Percentiles rank a stretch among this genome's conserved stretches.
Evolutionary conservation across 805 yeast genomes (phyloP).

Genomic region (Nakazawaea anatomiae): DNA sequence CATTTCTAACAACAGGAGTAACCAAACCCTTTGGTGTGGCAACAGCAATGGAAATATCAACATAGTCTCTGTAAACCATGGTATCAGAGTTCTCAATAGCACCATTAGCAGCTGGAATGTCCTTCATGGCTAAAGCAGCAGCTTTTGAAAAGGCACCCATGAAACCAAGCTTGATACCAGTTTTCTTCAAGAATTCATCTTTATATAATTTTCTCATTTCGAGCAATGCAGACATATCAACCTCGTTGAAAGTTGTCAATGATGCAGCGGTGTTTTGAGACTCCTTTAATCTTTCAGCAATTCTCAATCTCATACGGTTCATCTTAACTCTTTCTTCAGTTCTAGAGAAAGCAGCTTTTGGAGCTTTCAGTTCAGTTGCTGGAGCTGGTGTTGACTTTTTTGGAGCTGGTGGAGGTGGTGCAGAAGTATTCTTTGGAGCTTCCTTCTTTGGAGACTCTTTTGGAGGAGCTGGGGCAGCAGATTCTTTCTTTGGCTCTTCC

Average conservation of each 20-base stretch:
- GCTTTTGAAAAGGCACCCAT: conserved; percentile 99
- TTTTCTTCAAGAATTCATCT: conserved; percentile 91
- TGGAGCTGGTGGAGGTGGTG: conserved; percentile 9
- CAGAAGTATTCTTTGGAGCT: conserved; percentile 15
- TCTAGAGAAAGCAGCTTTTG: conserved; percentile 62
- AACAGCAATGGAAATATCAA: conserved; percentile 93
- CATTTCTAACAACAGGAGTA: conserved; percentile 96
- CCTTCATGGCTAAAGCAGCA: conserved; percentile 85
- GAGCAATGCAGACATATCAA: conserved; percentile 88
- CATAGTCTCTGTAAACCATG: conserved; percentile 92
- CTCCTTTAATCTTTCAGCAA: conserved; percentile 98
- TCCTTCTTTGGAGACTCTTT: conserved; percentile 17
- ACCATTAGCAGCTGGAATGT: conserved; percentile 92
- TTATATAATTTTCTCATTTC: conserved; percentile 95
- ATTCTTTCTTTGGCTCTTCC: conserved; percentile 20
- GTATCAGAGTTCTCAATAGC: conserved; percentile 89
- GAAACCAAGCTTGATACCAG: conserved; percentile 94
- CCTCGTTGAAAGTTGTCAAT: conserved; percentile 95
- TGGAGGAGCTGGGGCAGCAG: conserved; percentile 19
- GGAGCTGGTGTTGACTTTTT: conserved; percentile 22
- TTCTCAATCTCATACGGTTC: conserved; percentile 99
- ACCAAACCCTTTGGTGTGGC: conserved; percentile 99
- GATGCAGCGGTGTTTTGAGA: conserved; percentile 99
- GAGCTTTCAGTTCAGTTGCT: conserved; percentile 24
- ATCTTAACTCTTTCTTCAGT: conserved; percentile 88